phyloP scores from a whole-genome alignment of 257 asterid genomes.

The Nicotiana knightiana region DNA sequence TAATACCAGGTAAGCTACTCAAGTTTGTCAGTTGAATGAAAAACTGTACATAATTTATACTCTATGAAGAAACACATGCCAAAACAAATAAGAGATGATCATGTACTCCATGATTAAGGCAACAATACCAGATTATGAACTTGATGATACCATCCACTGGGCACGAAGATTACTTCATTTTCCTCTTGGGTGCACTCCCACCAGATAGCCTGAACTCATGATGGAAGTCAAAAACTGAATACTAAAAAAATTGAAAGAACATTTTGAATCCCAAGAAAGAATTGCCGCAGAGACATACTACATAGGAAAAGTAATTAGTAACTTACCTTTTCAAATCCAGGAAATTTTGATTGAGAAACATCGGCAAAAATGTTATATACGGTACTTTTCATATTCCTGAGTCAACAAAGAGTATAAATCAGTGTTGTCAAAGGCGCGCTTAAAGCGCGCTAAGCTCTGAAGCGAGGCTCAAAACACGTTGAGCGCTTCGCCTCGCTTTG shows the following conservation, averaged over 20 bases:
- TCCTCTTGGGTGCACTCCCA: constrained; percentile 78
- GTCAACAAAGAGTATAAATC: constrained; percentile 4
- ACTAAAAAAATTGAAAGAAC: background rate
- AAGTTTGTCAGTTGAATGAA: background rate
- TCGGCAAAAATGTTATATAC: constrained; percentile 75
- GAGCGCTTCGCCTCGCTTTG: too few relatives aligned
- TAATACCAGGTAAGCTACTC: background rate
- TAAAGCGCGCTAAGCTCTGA: too few relatives aligned
- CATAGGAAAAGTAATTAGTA: background rate
- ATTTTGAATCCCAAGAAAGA: background rate
- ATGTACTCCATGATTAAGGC: background rate
- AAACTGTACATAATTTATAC: background rate
- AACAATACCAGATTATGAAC: constrained; percentile 81
- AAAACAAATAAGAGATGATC: background rate
- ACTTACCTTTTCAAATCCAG: constrained; percentile 71
- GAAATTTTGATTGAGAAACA: constrained; percentile 54
- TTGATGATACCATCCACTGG: constrained; percentile 99
- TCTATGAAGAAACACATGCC: background rate
- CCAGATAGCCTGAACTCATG: constrained; percentile 65
- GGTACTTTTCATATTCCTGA: constrained; percentile 69
- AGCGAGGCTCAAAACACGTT: too few relatives aligned
- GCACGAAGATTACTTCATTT: constrained; percentile 85
- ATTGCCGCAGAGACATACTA: background rate
- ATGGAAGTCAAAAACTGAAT: background rate
- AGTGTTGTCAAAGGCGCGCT: too few relatives aligned